Base-by-base conservation (phyloP, 2,329 filamentous ascomycete genomes). In the Rutstroemia sydowiana region DNA sequence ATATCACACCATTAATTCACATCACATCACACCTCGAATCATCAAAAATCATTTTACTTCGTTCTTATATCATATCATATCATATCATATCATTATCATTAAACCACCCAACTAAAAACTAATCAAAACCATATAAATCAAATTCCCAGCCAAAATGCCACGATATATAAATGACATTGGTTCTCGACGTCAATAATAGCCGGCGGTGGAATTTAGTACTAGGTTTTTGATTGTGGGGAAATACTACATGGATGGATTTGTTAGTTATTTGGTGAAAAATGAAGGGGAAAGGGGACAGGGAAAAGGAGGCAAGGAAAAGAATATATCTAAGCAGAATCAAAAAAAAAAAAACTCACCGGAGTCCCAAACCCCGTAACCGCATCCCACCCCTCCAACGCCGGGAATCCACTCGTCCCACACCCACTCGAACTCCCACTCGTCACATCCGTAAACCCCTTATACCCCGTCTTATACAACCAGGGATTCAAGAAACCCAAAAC, bases 401-500 rank as follows among this genome's bases (percentile, higher is more conserved):
- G 61, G 18, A 59, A 61, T 5, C 65, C 66, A 13, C 48, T 51
- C 1, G 55, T 61, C 16, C 63, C 59, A 51, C 71, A 73, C 2
- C 71, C 71, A 18, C 59, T 58, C 8, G 67, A 66, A 31, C 65
- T 65, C 11, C 71, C 71, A 4, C 48, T 46, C 0, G 62, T 66
- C 18, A 73, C 65, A 59, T 73, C 71, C 1, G 66, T 71, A 32
- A 73, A 63, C 1, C 63, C 69, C 43, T 66, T 65, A 46, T 58
- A 61, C 10, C 63, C 65, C n/a, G 54, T 55, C 3, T 57, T 57
- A 54, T 72, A 73, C 13, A 72, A 51, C 69, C 68, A 70, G 1
- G 71, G 71, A 55, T 73, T 73, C 45, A 73, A 51, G 59, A 70
- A 73, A 2, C 71, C 70, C 1, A 73, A 56, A 0, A 65, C 61